Evolutionary conservation across 2,329 filamentous ascomycete species (phyloP).

Genomic region (Pseudocercospora fuligena): DNA sequence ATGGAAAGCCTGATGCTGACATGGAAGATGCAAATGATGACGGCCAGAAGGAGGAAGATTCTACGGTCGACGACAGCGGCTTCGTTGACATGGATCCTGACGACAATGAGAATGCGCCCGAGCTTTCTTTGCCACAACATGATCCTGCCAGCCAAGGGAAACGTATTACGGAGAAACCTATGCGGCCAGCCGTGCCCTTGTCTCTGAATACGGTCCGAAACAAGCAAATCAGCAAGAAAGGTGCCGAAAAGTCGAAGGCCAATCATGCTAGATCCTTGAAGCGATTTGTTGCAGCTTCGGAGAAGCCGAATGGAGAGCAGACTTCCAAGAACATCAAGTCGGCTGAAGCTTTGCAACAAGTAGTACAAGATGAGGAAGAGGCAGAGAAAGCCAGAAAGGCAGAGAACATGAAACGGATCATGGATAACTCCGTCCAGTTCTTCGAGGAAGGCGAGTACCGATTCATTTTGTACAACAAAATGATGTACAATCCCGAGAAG

Average conservation of each 20-base stretch:
- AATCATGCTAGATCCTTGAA: not conserved
- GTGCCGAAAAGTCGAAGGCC: not conserved
- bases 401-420: not conserved
- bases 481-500: not conserved
- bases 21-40: not conserved
- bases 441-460: not conserved
- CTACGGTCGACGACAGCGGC: not conserved
- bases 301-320: not conserved
- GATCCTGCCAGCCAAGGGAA: too few species aligned
- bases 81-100: not conserved
- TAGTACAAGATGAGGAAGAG: not conserved
- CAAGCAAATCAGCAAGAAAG: not conserved
- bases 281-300: not conserved
- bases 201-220: not conserved
- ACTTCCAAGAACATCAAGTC: not conserved
- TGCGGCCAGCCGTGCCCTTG: not conserved
- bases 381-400: not conserved
- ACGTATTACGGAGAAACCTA: not conserved
- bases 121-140: too few species aligned
- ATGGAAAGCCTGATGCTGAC: not conserved
- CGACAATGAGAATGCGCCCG: too few species aligned
- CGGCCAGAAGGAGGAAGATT: not conserved
- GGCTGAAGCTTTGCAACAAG: not conserved
- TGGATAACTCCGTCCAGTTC: not conserved
- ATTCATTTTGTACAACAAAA: not conserved